A percentile compares a stretch with the other conserved stretches of the same genome.
Evolutionary conservation across 2,329 filamentous ascomycete species (phyloP).

Genomic region (Dendryphion nanum): DNA sequence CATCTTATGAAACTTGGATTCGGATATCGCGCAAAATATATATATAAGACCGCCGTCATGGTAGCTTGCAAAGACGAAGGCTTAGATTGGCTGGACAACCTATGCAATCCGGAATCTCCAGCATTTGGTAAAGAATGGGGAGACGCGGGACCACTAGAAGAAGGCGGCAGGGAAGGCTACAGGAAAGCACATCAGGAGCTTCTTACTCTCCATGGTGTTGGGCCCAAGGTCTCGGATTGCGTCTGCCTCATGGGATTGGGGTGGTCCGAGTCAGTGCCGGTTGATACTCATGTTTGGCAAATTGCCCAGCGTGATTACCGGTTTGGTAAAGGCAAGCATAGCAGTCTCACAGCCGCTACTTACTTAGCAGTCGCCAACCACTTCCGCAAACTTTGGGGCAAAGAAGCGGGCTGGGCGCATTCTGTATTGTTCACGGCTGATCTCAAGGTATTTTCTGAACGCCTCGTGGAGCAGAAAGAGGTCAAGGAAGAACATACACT

Average conservation of each 20-base stretch:
- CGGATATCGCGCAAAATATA: slow-evolving; percentile 91
- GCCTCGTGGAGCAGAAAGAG: slow-evolving; percentile 50
- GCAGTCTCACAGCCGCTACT: slow-evolving; percentile 81
- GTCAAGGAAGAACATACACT: slow-evolving; percentile 45
- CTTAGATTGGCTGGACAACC: slow-evolving; percentile 69
- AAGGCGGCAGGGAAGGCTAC: slow-evolving; percentile 64
- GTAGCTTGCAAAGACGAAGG: slow-evolving; percentile 63
- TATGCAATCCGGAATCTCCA: slow-evolving; percentile 75
- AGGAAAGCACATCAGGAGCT: slow-evolving; percentile 77
- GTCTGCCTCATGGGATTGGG: slow-evolving; percentile 94
- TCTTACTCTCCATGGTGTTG: slow-evolving; percentile 79
- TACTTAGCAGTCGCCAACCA: slow-evolving; percentile 90
- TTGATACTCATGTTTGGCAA: slow-evolving; percentile 98
- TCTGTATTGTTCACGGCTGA: slow-evolving; percentile 96
- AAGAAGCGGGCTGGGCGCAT: slow-evolving; percentile 95
- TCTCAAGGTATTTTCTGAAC: slow-evolving; percentile 77
- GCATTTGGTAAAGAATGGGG: slow-evolving; percentile 50
- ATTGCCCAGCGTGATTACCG: slow-evolving; percentile 96
- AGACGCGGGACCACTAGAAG: slow-evolving; percentile 47
- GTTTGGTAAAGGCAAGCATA: slow-evolving; percentile 78
- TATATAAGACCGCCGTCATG: slow-evolving; percentile 78
- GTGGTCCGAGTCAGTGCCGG: slow-evolving; percentile 92
- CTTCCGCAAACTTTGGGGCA: slow-evolving; percentile 86
- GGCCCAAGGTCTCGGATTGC: slow-evolving; percentile 95
- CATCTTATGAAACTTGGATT: slow-evolving; percentile 83